Percentiles rank a stretch among this genome's conserved stretches.
phyloP scores from a whole-genome alignment of 257 asterid species.

The Jaltomata sinuosa region DNA sequence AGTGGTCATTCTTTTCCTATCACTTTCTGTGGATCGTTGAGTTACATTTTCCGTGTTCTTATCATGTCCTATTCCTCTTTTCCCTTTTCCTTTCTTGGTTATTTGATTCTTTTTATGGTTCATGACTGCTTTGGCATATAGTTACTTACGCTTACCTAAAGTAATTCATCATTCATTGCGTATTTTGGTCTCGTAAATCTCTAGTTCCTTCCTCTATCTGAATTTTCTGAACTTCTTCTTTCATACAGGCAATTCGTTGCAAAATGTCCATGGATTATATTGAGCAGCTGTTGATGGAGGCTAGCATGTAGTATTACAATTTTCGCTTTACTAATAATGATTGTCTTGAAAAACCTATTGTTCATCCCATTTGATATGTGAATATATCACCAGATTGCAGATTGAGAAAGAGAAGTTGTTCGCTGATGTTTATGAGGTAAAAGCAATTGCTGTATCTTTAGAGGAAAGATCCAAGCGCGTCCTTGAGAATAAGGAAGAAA shows the following conservation, averaged over 20 bases:
- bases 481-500: constrained; percentile 43
- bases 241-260: constrained; percentile 50
- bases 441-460: constrained; percentile 41
- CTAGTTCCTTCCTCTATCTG: background rate
- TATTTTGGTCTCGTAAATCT: background rate
- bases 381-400: constrained; percentile 55
- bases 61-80: background rate
- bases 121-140: background rate
- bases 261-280: constrained; percentile 54
- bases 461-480: constrained; percentile 59
- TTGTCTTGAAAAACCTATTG: constrained; percentile 4
- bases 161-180: background rate
- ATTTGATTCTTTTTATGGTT: background rate
- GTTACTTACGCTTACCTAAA: background rate
- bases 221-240: background rate
- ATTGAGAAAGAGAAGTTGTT: constrained; percentile 72
- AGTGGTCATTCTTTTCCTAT: background rate
- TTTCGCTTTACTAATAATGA: background rate
- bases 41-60: background rate
- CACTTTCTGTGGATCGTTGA: background rate
- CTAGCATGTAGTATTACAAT: constrained; percentile 48
- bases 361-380: constrained; percentile 19
- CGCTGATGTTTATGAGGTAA: constrained; percentile 40
- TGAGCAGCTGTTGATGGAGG: constrained; percentile 55
- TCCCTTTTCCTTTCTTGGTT: background rate